Base-by-base conservation (phyloP, 108 stramenopile genomes). In the Cyclotella sp. region DNA sequence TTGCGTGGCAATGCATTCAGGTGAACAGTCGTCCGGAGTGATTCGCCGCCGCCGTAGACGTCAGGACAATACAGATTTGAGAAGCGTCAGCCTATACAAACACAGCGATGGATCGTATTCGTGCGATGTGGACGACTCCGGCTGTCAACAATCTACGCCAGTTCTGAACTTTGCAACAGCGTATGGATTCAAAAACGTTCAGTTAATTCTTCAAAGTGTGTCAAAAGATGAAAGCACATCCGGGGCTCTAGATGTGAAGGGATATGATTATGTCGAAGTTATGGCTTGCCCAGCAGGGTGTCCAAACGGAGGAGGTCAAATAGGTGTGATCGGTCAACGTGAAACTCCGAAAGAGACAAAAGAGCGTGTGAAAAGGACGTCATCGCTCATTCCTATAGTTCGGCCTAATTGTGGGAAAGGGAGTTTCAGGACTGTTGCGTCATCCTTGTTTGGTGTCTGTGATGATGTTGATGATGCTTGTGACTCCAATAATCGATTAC, bases 261-360 rank as follows among this genome's bases (percentile, higher is more conserved):
- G 63, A 19, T 90, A 86, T 68, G 89, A 98, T 69, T 97, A 93
- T 61, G 87, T 99, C 0, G 99, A 99, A 86, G 88, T 94, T 22
- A 98, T 99, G 98, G 99, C 99, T 45, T 99, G 99, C 76, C 99
- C 99, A 21, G 86, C 89, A 27, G 98, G 98, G 28, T 98, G 99
- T 75, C 76, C 92, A 44, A 99, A 99, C 80, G 99, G 99, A 46
- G 99, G 99, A 42, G 99, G 99, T 51, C 95, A 95, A 72, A 76
- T 91, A 27, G 72, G 70, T n/a, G 72, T 65, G 0, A 69, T 67
- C 61, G 77, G 76, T 24, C 70, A 72, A 44, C 78, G 89, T 53
- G 95, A 95, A 81, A 91, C 89, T n/a, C 92, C 95, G 0, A 79
- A 87, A 3, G 90, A 95, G 67, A 95, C 91, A 24, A 81, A 86